Base-by-base conservation (phyloP, 257 asterid genomes). In the Rhazya stricta region DNA sequence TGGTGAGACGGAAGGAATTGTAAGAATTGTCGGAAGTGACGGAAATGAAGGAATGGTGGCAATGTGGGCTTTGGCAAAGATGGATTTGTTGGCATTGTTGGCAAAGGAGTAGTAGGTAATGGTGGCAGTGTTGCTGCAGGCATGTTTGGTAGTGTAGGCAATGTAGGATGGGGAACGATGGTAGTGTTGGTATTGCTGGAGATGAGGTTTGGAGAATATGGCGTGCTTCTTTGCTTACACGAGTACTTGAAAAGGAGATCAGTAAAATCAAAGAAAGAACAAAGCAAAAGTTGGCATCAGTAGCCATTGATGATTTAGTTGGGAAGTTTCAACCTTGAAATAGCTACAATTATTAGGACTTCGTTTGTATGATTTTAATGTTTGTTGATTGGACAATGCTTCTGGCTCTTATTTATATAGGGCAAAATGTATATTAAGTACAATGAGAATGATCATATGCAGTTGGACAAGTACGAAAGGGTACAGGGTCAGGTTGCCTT, bases 91-190 rank as follows among this genome's bases (percentile, higher is more conserved):
- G 73, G 78, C 53, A 62, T 45, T 50, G 74, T 51, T 2, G 79
- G 78, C 73, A 74, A 74, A 60, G 77, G 32, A 36, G 71, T 69
- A 61, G 46, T 74, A 5, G 77, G 77, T n/a, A 67, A n/a, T 67
- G 72, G 72, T 37, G 75, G 79, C 12, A 43, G 10, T 43, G 7
- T n/a, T n/a, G 71, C 77, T 0, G 71, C 39, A 21, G 50, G 57
- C 57, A 50, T 50, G 57, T 50, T 21, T 19, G 75, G n/a, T n/a
- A n/a, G n/a, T n/a, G n/a, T n/a, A n/a, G n/a, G n/a, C n/a, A n/a
- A n/a, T n/a, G n/a, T n/a, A n/a, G n/a, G n/a, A n/a, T n/a, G n/a
- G n/a, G n/a, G n/a, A n/a, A n/a, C n/a, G n/a, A n/a, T n/a, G n/a
- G n/a, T n/a, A n/a, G n/a, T n/a, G n/a, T n/a, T n/a, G n/a, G n/a